These are phyloP conservation scores for Pleurotus tuoliensis DNA, from an alignment of 768 basidiomycete species.

Conservation along the genomic window DNA sequence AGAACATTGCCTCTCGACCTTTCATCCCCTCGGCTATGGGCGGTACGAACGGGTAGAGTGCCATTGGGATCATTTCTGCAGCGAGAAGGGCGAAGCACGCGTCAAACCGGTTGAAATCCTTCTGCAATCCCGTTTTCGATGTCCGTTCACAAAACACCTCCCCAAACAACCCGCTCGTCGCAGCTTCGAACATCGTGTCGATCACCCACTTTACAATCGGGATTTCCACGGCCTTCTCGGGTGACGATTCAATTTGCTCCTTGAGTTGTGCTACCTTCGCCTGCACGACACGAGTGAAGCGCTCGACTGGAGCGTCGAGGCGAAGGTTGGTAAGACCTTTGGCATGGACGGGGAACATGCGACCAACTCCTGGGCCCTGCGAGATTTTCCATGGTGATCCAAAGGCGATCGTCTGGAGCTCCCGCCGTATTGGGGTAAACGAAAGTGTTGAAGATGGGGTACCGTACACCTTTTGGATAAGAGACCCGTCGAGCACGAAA, in stretches of 20 bases:
- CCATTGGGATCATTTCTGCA: not conserved
- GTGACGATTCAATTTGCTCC: not conserved
- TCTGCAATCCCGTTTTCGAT: not conserved
- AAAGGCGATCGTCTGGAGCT: not conserved
- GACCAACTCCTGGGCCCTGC: not conserved
- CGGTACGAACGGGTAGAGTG: not conserved
- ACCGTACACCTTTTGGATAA: slow-evolving; percentile 6
- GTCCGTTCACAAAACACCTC: slow-evolving; percentile 4
- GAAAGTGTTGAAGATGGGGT: slow-evolving; percentile 2
- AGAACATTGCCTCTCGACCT: not conserved
- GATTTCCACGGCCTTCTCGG: slow-evolving; percentile 1
- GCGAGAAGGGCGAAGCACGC: slow-evolving; percentile 2
- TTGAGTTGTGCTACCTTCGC: not conserved
- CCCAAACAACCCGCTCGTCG: not conserved
- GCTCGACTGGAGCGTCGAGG: not conserved
- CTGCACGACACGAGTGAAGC: not conserved
- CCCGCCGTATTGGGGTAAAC: not conserved
- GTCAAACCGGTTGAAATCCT: not conserved
- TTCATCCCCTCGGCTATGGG: not conserved
- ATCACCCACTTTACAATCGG: not conserved
- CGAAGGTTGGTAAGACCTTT: slow-evolving; percentile 3
- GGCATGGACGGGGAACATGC: slow-evolving; percentile 4
- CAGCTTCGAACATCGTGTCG: slow-evolving; percentile 6
- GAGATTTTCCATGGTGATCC: not conserved
- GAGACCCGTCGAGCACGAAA: slow-evolving; percentile 2